Evolutionary conservation across 805 yeast species (phyloP).

Genomic region (Metschnikowia orientalis): DNA sequence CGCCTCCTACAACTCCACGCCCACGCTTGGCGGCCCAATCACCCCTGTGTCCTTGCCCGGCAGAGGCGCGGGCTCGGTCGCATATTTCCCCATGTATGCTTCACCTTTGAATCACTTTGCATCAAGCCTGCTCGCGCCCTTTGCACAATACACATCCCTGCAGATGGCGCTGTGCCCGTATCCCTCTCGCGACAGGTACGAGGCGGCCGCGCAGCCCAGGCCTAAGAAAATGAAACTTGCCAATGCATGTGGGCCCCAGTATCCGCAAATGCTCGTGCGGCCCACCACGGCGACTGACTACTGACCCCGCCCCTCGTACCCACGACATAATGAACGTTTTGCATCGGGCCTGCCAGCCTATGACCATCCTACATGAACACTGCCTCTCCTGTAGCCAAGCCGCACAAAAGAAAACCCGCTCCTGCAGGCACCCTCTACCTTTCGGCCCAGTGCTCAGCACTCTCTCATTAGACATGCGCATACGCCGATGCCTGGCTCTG

Average conservation of each 20-base stretch:
- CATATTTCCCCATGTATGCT: slow-evolving; percentile 8
- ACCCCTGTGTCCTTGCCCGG: slow-evolving; percentile 10
- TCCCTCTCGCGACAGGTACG: no score
- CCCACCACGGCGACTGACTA: not conserved
- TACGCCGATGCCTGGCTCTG: no score
- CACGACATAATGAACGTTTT: slow-evolving; percentile 4
- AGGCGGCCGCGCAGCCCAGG: no score
- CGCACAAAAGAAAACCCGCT: no score
- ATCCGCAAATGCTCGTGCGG: not conserved
- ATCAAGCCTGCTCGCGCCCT: slow-evolving; percentile 1
- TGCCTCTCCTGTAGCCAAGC: not conserved
- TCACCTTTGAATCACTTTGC: slow-evolving; percentile 7
- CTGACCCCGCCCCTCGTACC: not conserved
- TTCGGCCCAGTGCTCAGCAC: no score
- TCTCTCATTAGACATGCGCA: no score
- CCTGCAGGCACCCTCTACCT: not conserved
- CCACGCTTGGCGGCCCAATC: slow-evolving; percentile 8
- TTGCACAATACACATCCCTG: slow-evolving; percentile 1
- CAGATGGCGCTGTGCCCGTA: slow-evolving; percentile 1
- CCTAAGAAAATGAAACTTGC: slow-evolving; percentile 1
- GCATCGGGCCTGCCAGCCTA: slow-evolving; percentile 1
- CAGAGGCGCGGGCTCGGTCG: not conserved
- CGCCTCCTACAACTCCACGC: slow-evolving; percentile 9
- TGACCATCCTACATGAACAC: not conserved
- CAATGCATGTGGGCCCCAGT: slow-evolving; percentile 2